Conservation (phyloP, 768 basidiomycete species). For the Calvatia gigantea region DNA sequence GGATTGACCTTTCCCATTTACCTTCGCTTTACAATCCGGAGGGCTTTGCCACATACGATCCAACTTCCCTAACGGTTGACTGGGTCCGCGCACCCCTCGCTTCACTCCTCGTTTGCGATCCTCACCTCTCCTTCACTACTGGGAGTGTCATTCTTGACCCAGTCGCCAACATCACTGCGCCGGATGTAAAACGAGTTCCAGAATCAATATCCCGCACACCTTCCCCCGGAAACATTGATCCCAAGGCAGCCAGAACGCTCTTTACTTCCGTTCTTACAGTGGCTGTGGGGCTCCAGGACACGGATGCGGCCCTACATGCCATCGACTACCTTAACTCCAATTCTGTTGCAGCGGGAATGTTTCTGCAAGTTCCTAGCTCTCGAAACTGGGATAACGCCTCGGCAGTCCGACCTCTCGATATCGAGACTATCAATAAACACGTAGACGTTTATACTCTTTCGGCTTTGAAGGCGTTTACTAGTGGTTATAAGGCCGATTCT, state of each 20-base stretch:
- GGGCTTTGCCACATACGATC: not conserved
- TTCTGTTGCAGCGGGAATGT: not conserved
- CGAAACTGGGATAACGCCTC: not conserved
- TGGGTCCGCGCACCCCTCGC: not conserved
- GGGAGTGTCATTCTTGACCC: not conserved
- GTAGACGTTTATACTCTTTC: slow-evolving; percentile 1
- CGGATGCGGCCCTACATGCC: too few species aligned
- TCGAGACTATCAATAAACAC: not conserved
- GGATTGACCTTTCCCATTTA: not conserved
- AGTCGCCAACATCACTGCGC: not conserved
- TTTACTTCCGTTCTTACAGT: not conserved
- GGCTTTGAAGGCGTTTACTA: slow-evolving; percentile 2
- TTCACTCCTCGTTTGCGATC: not conserved
- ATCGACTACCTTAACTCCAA: not conserved
- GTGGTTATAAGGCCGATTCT: not conserved
- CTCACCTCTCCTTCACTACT: not conserved
- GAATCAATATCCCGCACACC: not conserved
- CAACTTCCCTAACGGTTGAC: too few species aligned
- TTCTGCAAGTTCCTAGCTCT: not conserved
- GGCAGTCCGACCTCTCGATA: not conserved
- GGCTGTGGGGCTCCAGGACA: not conserved
- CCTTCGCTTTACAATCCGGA: not conserved
- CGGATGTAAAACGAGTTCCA: not conserved
- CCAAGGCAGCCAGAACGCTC: not conserved
- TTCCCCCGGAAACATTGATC: not conserved